These are phyloP conservation scores for Ophiostoma tasmaniense DNA, from an alignment of 2,329 filamentous ascomycete genomes.

Conservation along the genomic window DNA sequence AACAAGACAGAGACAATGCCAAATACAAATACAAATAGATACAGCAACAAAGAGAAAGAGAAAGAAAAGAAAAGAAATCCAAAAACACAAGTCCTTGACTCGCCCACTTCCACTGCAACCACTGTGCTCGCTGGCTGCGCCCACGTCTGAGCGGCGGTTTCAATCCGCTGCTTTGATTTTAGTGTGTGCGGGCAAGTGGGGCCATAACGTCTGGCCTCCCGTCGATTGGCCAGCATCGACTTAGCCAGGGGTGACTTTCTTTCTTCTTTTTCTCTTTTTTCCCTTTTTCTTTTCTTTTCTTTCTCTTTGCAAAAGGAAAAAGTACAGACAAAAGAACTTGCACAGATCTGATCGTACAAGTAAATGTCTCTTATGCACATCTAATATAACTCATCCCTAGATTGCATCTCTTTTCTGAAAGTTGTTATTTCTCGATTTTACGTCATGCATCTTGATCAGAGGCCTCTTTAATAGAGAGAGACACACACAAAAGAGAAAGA, in stretches of 20 bases:
- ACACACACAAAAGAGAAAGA: no score
- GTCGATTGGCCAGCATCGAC: background rate
- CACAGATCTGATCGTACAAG: slow-evolving; percentile 1
- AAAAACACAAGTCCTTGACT: background rate
- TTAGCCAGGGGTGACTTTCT: slow-evolving; percentile 11
- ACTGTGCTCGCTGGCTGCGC: slow-evolving; percentile 7
- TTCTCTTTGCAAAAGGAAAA: background rate
- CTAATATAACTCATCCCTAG: background rate
- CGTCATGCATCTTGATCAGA: background rate
- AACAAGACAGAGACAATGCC: background rate
- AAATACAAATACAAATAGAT: background rate
- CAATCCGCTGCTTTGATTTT: slow-evolving; percentile 10
- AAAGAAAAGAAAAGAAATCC: background rate
- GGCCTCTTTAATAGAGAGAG: background rate
- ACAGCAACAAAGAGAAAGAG: background rate
- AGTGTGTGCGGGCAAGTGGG: background rate
- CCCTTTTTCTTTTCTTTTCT: background rate
- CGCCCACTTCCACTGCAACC: slow-evolving; percentile 1
- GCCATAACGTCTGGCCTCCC: background rate
- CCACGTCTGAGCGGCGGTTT: slow-evolving; percentile 10
- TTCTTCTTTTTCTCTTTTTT: background rate
- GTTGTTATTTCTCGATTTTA: no score
- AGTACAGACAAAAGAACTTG: no score
- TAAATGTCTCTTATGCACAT: background rate
- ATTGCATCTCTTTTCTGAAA: background rate